phyloP scores from a whole-genome alignment of 2,329 filamentous ascomycete species.

The Periconia digitata region DNA sequence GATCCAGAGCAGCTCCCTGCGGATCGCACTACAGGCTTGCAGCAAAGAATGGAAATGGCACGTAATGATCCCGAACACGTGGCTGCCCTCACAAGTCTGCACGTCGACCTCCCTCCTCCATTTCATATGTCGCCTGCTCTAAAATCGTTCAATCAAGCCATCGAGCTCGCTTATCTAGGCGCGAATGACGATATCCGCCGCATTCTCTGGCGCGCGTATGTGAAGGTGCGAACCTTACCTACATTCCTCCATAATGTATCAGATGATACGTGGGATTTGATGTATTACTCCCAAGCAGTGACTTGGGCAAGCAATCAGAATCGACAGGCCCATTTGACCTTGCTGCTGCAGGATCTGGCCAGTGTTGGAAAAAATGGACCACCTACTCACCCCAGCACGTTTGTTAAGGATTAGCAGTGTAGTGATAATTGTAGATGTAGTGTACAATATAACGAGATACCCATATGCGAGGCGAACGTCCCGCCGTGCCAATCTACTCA shows the following conservation, averaged over 20 bases:
- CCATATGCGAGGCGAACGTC: background rate
- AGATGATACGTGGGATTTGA: conserved; percentile 41
- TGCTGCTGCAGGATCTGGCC: conserved; percentile 31
- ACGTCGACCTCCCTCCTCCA: conserved; percentile 29
- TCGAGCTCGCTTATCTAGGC: conserved; percentile 38
- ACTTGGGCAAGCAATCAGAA: conserved; percentile 39
- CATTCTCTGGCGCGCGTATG: conserved; percentile 41
- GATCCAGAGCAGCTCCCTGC: conserved; percentile 31
- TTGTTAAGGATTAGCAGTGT: conserved; percentile 9
- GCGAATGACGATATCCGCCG: conserved; percentile 39
- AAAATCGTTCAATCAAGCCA: conserved; percentile 37
- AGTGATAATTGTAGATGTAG: conserved; percentile 8
- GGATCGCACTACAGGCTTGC: conserved; percentile 23
- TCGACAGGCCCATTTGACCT: conserved; percentile 28
- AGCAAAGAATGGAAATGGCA: conserved; percentile 27
- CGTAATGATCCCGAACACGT: conserved; percentile 32
- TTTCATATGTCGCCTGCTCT: conserved; percentile 37
- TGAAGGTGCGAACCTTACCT: conserved; percentile 33
- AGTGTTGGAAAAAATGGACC: conserved; percentile 37
- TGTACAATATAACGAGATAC: conserved; percentile 16
- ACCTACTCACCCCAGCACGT: conserved; percentile 33
- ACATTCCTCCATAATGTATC: conserved; percentile 35
- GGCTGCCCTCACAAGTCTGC: conserved; percentile 28
- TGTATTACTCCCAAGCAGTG: conserved; percentile 43
- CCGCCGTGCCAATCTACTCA: background rate